A percentile compares a stretch with the other conserved stretches of the same genome.
Conservation (phyloP, 78 protist genomes). For the Acrasis kona region DNA sequence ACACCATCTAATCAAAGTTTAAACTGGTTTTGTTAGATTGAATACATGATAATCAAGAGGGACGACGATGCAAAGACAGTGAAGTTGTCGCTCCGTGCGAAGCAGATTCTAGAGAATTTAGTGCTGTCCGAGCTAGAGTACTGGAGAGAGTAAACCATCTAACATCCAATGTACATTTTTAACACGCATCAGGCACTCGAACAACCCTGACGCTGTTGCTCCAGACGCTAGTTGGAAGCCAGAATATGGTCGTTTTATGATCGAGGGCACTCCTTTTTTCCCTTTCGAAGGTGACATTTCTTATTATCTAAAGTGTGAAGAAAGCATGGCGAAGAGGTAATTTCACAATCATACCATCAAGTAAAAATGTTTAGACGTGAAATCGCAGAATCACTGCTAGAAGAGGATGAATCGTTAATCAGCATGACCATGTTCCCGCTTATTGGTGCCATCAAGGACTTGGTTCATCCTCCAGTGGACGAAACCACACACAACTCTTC, state of each 20-base stretch:
- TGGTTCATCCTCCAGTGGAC: not conserved
- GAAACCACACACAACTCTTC: conserved; percentile 44
- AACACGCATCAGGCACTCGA: not conserved
- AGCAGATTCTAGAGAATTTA: conserved; percentile 23
- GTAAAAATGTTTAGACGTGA: not conserved
- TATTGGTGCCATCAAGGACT: conserved; percentile 29
- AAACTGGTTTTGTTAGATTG: conserved; percentile 30
- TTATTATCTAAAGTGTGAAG: conserved; percentile 13
- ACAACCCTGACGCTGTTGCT: not conserved
- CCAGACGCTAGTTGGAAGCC: conserved; percentile 64
- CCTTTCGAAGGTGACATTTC: conserved; percentile 50
- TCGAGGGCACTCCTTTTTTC: conserved; percentile 79
- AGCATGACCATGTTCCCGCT: conserved; percentile 35
- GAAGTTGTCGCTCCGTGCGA: conserved; percentile 40
- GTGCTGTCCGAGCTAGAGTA: conserved; percentile 23
- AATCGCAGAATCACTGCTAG: too few species aligned
- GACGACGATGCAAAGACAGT: not conserved
- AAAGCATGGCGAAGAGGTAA: not conserved
- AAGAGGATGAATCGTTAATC: conserved; percentile 9
- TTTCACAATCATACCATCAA: too few species aligned
- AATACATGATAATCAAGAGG: conserved; percentile 37
- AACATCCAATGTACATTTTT: too few species aligned
- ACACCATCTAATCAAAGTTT: not conserved
- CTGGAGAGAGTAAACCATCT: not conserved
- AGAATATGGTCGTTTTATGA: conserved; percentile 82